Base-by-base conservation (phyloP, 2,329 filamentous ascomycete species). In the Emericellopsis cladophorae region DNA sequence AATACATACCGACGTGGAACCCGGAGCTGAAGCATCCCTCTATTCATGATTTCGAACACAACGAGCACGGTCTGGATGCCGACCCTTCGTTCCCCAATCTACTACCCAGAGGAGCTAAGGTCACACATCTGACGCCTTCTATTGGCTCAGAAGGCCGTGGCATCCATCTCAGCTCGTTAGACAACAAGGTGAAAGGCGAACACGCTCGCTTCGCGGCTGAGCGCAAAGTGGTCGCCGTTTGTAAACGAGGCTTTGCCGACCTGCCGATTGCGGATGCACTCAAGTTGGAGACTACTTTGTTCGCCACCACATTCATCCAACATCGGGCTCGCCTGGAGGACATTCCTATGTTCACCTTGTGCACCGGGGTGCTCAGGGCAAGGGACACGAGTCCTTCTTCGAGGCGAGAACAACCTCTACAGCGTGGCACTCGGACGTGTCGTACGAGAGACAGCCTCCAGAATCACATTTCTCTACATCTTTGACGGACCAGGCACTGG, bases 351-450 rank as follows among this genome's bases (percentile, higher is more conserved):
- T 92, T 14, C 84, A 90, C 53, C 73, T 92, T 2, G 84, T 90
- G 2, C 84, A 90, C 60, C 76, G 84, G 32, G 77, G 76, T 16
- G 80, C 61, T 15, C 57, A 58, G 22, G 62, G 66, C 46, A 52
- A 47, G 23, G 75, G 38, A 65, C 75, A 44, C 16, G 62, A 72
- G 16, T 66, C 73, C 38, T 84, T 82, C 59, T 79, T 87, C 48
- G 51, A 57, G 43, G 74, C 76, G 37, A 74, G 83, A 18, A 89
- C 84, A 4, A 90, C 81, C 60, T 84, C 81, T 1, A 79, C 93
- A 2, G 85, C 85, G 7, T 95, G 87, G 87, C 88, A 95, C 63
- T 84, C 80, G 0, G 88, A 95, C 49, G 81, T 94, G 2, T 84
- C 83, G 0, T 95, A 93, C 55, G 89, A 95, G 65, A 66, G 75